Percentiles rank a stretch among this genome's conserved stretches.
These are phyloP conservation scores for Pseudogymnoascus sp. DNA, from an alignment of 2,329 filamentous ascomycete species.

Conservation along the genomic window DNA sequence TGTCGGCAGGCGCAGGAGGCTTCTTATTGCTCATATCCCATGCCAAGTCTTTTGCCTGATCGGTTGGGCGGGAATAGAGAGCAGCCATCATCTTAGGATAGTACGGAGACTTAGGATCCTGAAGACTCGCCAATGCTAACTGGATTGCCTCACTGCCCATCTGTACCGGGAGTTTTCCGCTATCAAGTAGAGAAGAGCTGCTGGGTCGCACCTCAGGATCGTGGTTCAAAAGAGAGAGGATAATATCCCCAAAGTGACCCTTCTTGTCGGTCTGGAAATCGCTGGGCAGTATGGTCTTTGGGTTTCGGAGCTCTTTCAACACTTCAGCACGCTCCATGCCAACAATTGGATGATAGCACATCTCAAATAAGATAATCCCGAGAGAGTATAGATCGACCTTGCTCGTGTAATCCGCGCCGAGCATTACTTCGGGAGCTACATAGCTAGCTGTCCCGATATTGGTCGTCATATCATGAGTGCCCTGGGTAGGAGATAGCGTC, in stretches of 20 bases:
- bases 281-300: conserved; percentile 59
- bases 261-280: conserved; percentile 68
- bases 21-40: conserved; percentile 58
- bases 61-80: conserved; percentile 64
- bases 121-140: conserved; percentile 70
- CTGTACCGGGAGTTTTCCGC: conserved; percentile 79
- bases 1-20: conserved; percentile 35
- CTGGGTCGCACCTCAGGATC: conserved; percentile 76
- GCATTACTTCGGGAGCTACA: conserved; percentile 80
- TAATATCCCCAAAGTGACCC: conserved; percentile 63
- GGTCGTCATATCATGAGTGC: conserved; percentile 51
- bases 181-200: conserved; percentile 72
- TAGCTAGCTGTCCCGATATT: conserved; percentile 78
- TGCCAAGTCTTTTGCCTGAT: conserved; percentile 71
- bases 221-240: conserved; percentile 72
- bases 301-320: conserved; percentile 60
- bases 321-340: conserved; percentile 58
- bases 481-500: conserved; percentile 31
- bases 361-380: conserved; percentile 97
- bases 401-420: conserved; percentile 71
- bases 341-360: conserved; percentile 64
- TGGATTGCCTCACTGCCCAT: conserved; percentile 89
- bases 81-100: conserved; percentile 85
- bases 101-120: conserved; percentile 76
- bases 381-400: conserved; percentile 98